phyloP scores from a whole-genome alignment of 257 asterid genomes.

The Petunia axillaris region DNA sequence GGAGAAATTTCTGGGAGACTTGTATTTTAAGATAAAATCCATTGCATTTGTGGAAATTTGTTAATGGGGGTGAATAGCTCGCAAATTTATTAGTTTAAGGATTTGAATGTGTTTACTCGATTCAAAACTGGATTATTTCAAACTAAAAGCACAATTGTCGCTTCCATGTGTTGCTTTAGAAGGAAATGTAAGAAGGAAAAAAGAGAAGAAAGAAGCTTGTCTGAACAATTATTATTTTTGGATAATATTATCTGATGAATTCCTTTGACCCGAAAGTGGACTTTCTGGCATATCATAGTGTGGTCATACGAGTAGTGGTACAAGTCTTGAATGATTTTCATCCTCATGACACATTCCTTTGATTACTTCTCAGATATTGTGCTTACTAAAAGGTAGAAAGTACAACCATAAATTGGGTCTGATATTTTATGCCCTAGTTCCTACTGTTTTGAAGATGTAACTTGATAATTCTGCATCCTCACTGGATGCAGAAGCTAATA shows the following conservation, averaged over 20 bases:
- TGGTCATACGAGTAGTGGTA: not conserved
- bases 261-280: not conserved
- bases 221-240: not conserved
- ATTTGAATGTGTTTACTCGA: no score
- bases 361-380: not conserved
- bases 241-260: no score
- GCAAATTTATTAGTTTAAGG: not conserved
- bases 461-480: not conserved
- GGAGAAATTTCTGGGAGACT: not conserved
- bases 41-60: not conserved
- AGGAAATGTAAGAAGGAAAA: not conserved
- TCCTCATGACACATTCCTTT: not conserved
- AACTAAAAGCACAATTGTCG: not conserved
- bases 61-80: not conserved
- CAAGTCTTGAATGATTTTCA: not conserved
- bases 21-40: not conserved
- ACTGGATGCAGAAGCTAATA: not conserved
- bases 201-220: not conserved
- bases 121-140: not conserved
- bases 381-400: not conserved
- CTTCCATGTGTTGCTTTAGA: not conserved
- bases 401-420: not conserved
- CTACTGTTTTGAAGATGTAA: not conserved
- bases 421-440: not conserved
- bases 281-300: not conserved